Conservation (phyloP, 441 rosid genomes). For the Corymbia calophylla region DNA sequence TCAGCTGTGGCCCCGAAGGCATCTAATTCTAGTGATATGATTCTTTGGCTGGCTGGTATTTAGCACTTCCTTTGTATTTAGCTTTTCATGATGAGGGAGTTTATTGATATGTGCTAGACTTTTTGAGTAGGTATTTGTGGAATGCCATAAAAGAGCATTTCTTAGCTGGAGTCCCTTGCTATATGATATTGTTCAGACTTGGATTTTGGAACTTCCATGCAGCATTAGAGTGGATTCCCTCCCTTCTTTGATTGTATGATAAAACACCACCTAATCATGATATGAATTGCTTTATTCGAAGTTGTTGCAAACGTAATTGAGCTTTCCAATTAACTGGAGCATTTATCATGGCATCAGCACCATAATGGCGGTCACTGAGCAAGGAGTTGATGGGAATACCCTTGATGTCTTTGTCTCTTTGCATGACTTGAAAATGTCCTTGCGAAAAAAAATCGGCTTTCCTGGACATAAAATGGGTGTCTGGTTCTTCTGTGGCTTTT, state of each 20-base stretch:
- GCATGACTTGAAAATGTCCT: not conserved
- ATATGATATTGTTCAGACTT: not conserved
- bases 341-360: not conserved
- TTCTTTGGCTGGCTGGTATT: not conserved
- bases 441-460: not conserved
- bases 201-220: not conserved
- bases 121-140: not conserved
- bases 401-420: not conserved
- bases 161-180: not conserved
- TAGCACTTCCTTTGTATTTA: not conserved
- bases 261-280: not conserved
- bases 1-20: not conserved
- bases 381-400: not conserved
- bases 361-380: not conserved
- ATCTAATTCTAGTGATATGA: not conserved
- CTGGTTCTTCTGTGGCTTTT: not conserved
- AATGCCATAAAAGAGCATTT: not conserved
- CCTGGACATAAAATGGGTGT: not conserved
- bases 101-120: not conserved
- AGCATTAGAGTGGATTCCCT: not conserved
- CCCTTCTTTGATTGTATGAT: not conserved
- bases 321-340: not conserved
- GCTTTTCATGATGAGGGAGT: not conserved
- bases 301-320: not conserved
- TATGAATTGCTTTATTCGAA: not conserved